A percentile compares a stretch with the other conserved stretches of the same genome.
phyloP scores from a whole-genome alignment of 257 asterid species.

The Nicotiana paniculata region DNA sequence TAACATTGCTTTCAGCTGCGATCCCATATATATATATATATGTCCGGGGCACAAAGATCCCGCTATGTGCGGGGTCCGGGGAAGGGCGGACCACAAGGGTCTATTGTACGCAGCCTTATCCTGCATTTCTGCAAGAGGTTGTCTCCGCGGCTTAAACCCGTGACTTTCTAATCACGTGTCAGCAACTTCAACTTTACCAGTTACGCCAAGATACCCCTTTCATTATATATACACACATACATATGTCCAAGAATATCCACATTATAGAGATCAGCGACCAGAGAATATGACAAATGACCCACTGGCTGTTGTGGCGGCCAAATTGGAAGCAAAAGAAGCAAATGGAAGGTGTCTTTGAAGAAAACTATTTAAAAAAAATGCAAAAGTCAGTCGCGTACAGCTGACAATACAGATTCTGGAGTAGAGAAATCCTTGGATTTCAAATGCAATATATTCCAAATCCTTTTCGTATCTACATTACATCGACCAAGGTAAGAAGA shows the following conservation, averaged over 20 bases:
- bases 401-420: neutral
- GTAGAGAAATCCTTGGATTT: neutral
- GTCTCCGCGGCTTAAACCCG: no score
- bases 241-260: neutral
- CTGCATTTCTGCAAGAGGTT: no score
- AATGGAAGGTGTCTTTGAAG: neutral
- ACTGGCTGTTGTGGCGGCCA: neutral
- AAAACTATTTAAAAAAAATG: neutral
- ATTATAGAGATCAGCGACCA: slow-evolving; percentile 9
- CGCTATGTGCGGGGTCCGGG: no score
- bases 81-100: no score
- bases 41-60: no score
- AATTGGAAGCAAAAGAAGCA: neutral
- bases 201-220: no score
- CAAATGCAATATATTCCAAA: slow-evolving; percentile 1
- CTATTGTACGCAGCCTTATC: no score
- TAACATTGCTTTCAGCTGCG: no score
- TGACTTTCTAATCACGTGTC: no score
- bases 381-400: neutral
- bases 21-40: no score
- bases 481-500: neutral
- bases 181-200: no score
- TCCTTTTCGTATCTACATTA: neutral
- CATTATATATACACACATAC: no score
- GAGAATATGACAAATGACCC: neutral